Evolutionary conservation across 768 basidiomycete species (phyloP).

Genomic region (Suillus subluteus): DNA sequence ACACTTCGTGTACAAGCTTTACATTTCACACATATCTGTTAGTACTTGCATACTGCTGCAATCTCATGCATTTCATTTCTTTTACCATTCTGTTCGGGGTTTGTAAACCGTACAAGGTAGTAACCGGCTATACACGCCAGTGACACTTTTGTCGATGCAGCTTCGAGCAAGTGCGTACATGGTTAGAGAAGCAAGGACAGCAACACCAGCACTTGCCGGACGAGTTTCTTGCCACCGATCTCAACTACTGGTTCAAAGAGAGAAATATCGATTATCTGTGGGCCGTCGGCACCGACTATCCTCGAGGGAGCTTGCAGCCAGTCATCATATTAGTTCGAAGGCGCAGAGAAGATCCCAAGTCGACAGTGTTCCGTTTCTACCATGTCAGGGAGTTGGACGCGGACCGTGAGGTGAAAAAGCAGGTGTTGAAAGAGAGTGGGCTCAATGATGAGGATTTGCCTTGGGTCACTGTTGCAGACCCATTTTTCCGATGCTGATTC

Average conservation of each 20-base stretch:
- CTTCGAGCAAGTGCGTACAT: neutral
- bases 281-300: neutral
- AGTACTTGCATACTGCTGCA: too few relatives aligned
- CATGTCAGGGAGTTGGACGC: neutral
- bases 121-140: too few relatives aligned
- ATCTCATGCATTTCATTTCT: too few relatives aligned
- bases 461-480: conserved; percentile 3
- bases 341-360: neutral
- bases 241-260: neutral
- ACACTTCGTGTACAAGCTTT: too few relatives aligned
- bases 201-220: neutral
- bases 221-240: too few relatives aligned
- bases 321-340: neutral
- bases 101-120: too few relatives aligned
- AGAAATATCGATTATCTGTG: neutral
- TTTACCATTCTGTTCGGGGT: too few relatives aligned
- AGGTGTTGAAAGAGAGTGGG: conserved; percentile 2
- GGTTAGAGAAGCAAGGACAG: neutral
- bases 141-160: neutral
- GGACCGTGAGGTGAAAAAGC: neutral
- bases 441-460: conserved; percentile 1
- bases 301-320: neutral
- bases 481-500: neutral
- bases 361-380: neutral
- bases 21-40: too few relatives aligned